phyloP scores from a whole-genome alignment of 441 rosid genomes.

The Eutrema salsugineum region DNA sequence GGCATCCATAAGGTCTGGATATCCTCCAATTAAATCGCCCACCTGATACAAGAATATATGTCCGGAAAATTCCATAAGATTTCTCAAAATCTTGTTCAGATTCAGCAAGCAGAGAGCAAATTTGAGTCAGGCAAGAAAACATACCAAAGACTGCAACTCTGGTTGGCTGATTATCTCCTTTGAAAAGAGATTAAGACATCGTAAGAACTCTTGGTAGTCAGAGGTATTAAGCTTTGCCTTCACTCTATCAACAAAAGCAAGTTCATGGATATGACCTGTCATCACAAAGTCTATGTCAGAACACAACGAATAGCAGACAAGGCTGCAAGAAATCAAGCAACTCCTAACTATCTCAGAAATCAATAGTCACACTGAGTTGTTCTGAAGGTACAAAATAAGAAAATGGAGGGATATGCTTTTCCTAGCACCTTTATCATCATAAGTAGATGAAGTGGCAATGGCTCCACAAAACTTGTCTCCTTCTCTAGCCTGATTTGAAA shows the following conservation, averaged over 20 bases:
- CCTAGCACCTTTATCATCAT: conserved; percentile 65
- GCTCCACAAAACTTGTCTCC: conserved; percentile 54
- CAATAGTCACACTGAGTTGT: not conserved
- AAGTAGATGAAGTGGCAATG: conserved; percentile 47
- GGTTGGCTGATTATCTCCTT: conserved; percentile 74
- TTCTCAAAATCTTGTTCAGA: not conserved
- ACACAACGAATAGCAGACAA: not conserved
- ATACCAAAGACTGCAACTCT: conserved; percentile 87
- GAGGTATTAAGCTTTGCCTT: conserved; percentile 67
- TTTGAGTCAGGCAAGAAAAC: conserved; percentile 21
- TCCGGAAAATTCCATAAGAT: not conserved
- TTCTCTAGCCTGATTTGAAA: conserved; percentile 57
- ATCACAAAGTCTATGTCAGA: conserved; percentile 26
- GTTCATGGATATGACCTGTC: conserved; percentile 71
- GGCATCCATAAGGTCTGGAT: conserved; percentile 87
- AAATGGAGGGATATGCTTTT: conserved; percentile 41
- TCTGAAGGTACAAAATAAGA: not conserved
- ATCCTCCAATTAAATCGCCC: conserved; percentile 69
- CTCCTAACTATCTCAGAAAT: not conserved
- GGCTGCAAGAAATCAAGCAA: not conserved
- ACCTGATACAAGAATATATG: conserved; percentile 49
- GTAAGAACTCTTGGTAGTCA: conserved; percentile 77
- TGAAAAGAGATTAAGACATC: conserved; percentile 84
- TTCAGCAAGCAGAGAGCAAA: conserved; percentile 1
- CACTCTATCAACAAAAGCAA: conserved; percentile 81